Conservation (phyloP, 164 flowering plant genomes). For the Warburgia ugandensis region DNA sequence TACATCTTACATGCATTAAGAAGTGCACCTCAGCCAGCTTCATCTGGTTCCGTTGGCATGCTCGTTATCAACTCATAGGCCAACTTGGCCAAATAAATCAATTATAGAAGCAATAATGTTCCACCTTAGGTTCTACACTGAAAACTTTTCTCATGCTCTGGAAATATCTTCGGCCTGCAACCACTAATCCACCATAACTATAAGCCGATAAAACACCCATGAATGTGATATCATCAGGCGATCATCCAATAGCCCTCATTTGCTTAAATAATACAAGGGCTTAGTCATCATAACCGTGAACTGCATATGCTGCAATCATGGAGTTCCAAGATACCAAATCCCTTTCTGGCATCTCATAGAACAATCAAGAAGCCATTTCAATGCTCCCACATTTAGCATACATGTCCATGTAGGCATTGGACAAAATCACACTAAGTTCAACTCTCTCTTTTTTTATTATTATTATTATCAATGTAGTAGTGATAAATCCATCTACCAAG, state of each 20-base stretch:
- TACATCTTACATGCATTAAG: slow-evolving; percentile 43
- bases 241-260: slow-evolving; percentile 20
- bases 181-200: slow-evolving; percentile 39
- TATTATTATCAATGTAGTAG: slow-evolving; percentile 29
- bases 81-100: slow-evolving; percentile 42
- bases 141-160: slow-evolving; percentile 22
- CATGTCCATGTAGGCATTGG: slow-evolving; percentile 52
- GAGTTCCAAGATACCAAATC: slow-evolving; percentile 54
- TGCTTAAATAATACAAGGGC: slow-evolving; percentile 32
- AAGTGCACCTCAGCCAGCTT: slow-evolving; percentile 56
- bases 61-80: slow-evolving; percentile 29
- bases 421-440: slow-evolving; percentile 22
- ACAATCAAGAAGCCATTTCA: slow-evolving; percentile 27
- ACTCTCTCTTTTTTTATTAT: slow-evolving; percentile 22
- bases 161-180: slow-evolving; percentile 30
- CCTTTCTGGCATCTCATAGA: slow-evolving; percentile 25
- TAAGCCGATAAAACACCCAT: slow-evolving; percentile 51
- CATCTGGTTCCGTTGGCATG: slow-evolving; percentile 48
- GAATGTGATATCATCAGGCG: slow-evolving; percentile 45
- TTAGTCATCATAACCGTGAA: slow-evolving; percentile 37
- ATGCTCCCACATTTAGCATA: slow-evolving; percentile 54
- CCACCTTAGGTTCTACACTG: slow-evolving; percentile 33
- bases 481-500: slow-evolving; percentile 45
- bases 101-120: slow-evolving; percentile 55
- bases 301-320: slow-evolving; percentile 41